Percentiles rank a stretch among this genome's conserved stretches.
Conservation (phyloP, 139 green algal genomes). For the Ettlia oleoabundans region DNA sequence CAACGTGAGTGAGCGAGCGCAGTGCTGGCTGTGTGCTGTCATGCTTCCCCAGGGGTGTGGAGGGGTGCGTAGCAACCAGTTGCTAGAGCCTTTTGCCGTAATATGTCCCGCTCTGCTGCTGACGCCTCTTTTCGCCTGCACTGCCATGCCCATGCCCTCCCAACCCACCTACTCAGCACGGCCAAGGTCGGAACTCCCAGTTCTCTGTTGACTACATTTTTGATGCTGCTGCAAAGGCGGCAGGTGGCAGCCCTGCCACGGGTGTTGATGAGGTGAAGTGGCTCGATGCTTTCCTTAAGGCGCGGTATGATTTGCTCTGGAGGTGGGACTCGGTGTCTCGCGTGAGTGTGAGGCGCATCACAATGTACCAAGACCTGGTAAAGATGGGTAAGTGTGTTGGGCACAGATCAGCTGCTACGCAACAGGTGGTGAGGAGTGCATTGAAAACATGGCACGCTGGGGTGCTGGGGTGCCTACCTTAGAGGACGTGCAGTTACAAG, state of each 20-base stretch:
- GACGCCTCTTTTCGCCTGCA: not conserved
- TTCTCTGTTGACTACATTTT: slow-evolving; percentile 45
- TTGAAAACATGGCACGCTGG: too few species aligned
- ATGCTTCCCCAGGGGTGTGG: not conserved
- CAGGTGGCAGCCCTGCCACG: slow-evolving; percentile 24
- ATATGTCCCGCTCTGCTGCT: too few species aligned
- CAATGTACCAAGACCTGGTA: slow-evolving; percentile 34
- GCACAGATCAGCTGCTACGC: not conserved
- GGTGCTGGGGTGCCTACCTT: too few species aligned
- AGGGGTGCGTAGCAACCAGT: too few species aligned
- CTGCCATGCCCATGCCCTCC: not conserved
- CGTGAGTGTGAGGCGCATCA: slow-evolving; percentile 16
- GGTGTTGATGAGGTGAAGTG: slow-evolving; percentile 42
- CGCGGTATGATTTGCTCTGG: slow-evolving; percentile 15
- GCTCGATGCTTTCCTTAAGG: slow-evolving; percentile 38
- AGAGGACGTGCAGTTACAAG: too few species aligned
- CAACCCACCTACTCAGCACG: slow-evolving; percentile 14
- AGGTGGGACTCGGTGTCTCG: not conserved
- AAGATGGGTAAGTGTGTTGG: not conserved
- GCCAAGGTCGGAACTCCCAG: slow-evolving; percentile 29
- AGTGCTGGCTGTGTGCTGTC: not conserved
- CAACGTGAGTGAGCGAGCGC: slow-evolving; percentile 33
- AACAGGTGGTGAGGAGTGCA: not conserved
- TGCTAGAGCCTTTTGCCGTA: too few species aligned
- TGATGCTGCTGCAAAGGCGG: not conserved